Evolutionary conservation across 257 asterid species (phyloP), one percentile per base, ranked within the genome.

Genomic region (Galeopsis tetrahit): DNA sequence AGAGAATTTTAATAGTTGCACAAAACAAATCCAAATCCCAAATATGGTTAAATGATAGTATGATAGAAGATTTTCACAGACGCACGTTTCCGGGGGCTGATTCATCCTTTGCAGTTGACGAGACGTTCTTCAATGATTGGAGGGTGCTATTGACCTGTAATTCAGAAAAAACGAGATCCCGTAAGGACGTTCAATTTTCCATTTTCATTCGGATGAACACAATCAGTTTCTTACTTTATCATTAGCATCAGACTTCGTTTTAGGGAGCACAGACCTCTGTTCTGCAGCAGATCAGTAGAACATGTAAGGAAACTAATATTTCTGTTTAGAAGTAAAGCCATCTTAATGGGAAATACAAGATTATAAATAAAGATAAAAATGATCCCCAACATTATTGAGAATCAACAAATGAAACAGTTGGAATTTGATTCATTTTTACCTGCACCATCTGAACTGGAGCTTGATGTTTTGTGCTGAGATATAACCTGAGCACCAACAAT

Each of bases 401-500:
- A 3, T 17, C 42, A 40, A 52, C 13, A 35, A 35, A 46, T 40
- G 28, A 66, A 35, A 66, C n/a, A 59, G 32, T 57, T 39, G 6
- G 35, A n/a, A 31, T 65, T 36, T 66, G 52, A 33, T 72, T 42
- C 56, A 31, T 80, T 74, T 33, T 74, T 72, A 69, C 63, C 79
- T 38, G 81, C 78, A 76, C 56, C 75, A 63, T 80, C 82, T 66
- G 71, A 52, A 73, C 56, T 73, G 40, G 77, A 78, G 59, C 83
- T 79, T 52, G 89, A 82, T 71, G 76, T 66, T 14, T 70, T 77
- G 75, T 85, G 85, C 79, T 87, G 88, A 67, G 98, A 85, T 76
- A 94, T 86, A 68, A 87, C 99, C 85, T 94, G 97, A 43, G 96
- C 80, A 82, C 96, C 99, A 39, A 94, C 98, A 51, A 91, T 88